Evolutionary conservation across 1,139 yeast genomes (phyloP).

Genomic region (Saccharomyces hybrid): DNA sequence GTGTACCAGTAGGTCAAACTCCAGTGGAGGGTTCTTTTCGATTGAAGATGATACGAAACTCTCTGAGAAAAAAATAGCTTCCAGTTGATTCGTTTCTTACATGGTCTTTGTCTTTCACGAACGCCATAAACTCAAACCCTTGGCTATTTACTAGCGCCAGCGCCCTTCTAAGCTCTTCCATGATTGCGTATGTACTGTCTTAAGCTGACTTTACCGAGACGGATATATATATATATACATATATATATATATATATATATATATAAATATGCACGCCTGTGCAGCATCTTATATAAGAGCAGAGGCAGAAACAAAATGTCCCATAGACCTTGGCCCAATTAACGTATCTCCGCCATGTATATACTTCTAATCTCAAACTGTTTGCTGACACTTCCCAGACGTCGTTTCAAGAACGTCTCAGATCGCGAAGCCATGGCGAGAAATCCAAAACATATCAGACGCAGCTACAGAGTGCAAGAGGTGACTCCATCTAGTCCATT

Average conservation of each 20-base stretch:
- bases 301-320: not conserved
- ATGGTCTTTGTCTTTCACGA: not conserved
- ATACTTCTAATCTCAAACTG: not conserved
- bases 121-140: conserved; percentile 1
- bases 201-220: not conserved
- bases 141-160: conserved; percentile 1
- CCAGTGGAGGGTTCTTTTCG: not conserved
- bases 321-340: not conserved
- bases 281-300: not conserved
- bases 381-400: not conserved
- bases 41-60: conserved; percentile 1
- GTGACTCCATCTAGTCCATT: not conserved
- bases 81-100: not conserved
- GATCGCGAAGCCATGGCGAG: not conserved
- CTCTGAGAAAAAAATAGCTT: not conserved
- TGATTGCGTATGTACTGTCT: not conserved
- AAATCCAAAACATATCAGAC: not conserved
- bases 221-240: not conserved
- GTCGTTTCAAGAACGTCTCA: not conserved
- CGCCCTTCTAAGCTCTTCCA: not conserved
- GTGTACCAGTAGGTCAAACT: not conserved
- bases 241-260: not conserved
- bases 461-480: not conserved
- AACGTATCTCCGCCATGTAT: not conserved
- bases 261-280: not conserved